These are phyloP conservation scores for Crucibulum laeve DNA, from an alignment of 768 basidiomycete genomes.

Conservation along the genomic window DNA sequence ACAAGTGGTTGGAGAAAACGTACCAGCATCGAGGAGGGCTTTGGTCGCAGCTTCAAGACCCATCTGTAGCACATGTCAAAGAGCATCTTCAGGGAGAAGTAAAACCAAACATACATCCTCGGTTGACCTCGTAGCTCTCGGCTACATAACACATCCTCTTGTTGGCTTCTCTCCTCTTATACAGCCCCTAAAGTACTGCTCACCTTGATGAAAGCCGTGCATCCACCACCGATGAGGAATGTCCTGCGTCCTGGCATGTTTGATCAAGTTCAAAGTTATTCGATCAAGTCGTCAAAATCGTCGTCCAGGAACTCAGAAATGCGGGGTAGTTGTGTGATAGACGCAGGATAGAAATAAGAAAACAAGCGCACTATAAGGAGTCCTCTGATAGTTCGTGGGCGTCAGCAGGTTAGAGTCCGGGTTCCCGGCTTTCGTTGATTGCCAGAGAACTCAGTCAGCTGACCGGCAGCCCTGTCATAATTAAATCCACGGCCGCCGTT, in stretches of 20 bases:
- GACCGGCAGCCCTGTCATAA: too few species aligned
- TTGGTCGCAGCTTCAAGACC: slow-evolving; percentile 85
- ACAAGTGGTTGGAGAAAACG: slow-evolving; percentile 7
- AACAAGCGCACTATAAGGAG: too few species aligned
- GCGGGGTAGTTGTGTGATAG: too few species aligned
- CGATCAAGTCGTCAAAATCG: too few species aligned
- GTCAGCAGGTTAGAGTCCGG: too few species aligned
- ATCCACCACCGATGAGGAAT: slow-evolving; percentile 71
- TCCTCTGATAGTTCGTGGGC: too few species aligned
- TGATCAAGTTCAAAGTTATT: too few species aligned
- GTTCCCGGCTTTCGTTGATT: too few species aligned
- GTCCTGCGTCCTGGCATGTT: slow-evolving; percentile 40
- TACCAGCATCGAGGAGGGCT: slow-evolving; percentile 80
- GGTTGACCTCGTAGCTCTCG: slow-evolving; percentile 58
- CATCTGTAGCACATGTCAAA: slow-evolving; percentile 47
- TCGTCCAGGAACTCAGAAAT: too few species aligned
- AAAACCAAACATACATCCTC: slow-evolving; percentile 49
- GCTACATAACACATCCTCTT: slow-evolving; percentile 34
- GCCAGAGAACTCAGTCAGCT: too few species aligned
- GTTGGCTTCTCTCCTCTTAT: slow-evolving; percentile 2
- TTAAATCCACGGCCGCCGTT: too few species aligned
- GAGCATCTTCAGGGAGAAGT: not conserved
- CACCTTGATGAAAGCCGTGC: slow-evolving; percentile 78
- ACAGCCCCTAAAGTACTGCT: slow-evolving; percentile 6
- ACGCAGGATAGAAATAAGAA: too few species aligned